Evolutionary conservation across 2,329 filamentous ascomycete genomes (phyloP).

Genomic region (Immersiporthe knoxdaviesiana): DNA sequence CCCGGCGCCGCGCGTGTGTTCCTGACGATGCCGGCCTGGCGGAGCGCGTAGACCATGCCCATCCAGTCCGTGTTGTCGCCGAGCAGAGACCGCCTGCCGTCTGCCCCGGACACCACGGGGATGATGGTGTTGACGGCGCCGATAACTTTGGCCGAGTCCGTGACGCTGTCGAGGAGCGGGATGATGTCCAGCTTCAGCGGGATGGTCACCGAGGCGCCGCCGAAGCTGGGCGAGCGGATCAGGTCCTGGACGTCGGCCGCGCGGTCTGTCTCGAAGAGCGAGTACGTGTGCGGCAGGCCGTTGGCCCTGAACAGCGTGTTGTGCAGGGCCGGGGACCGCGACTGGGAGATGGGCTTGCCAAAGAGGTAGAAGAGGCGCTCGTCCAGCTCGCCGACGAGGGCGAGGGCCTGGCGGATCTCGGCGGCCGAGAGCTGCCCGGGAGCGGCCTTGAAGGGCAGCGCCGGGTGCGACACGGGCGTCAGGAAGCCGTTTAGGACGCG

Average conservation of each 20-base stretch:
- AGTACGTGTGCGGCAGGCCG: conserved; percentile 86
- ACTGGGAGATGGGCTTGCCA: conserved; percentile 80
- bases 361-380: conserved; percentile 83
- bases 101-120: conserved; percentile 51
- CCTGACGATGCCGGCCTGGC: conserved; percentile 63
- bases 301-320: conserved; percentile 77
- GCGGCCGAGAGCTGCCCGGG: conserved; percentile 89
- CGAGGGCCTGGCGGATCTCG: conserved; percentile 80
- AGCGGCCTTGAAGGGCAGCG: conserved; percentile 88
- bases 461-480: conserved; percentile 90
- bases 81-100: conserved; percentile 59
- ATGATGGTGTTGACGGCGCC: conserved; percentile 96
- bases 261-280: conserved; percentile 72
- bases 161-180: conserved; percentile 76
- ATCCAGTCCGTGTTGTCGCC: conserved; percentile 97
- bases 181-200: conserved; percentile 92
- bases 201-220: conserved; percentile 93
- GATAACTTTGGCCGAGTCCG: conserved; percentile 77
- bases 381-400: conserved; percentile 77
- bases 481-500: conserved; percentile 90
- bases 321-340: conserved; percentile 85
- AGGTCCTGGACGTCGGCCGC: conserved; percentile 63
- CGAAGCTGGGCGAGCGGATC: conserved; percentile 75
- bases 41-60: conserved; percentile 83
- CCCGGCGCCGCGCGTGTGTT: conserved; percentile 47